A percentile compares a stretch with the other conserved stretches of the same genome.
Evolutionary conservation across 352 stramenopile genomes (phyloP).

Genomic region (Phytophthora sansomeana): DNA sequence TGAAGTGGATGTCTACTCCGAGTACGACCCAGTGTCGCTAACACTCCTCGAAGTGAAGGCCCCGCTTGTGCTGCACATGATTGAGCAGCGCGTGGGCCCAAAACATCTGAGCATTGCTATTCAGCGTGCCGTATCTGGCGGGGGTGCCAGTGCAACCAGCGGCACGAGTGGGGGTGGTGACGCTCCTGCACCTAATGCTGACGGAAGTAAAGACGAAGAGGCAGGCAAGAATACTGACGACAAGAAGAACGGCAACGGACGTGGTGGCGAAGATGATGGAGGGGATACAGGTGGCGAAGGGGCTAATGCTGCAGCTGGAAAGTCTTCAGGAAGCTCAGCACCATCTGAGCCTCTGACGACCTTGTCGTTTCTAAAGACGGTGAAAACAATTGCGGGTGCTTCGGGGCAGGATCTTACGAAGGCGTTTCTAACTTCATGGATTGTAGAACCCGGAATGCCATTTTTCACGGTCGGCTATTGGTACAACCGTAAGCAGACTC

Average conservation of each 20-base stretch:
- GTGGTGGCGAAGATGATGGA: conserved; percentile 51
- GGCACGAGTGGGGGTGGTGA: conserved; percentile 36
- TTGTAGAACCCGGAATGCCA: conserved; percentile 82
- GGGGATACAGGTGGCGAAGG: conserved; percentile 30
- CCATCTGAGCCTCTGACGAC: conserved; percentile 73
- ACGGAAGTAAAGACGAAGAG: conserved; percentile 54
- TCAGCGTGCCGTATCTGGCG: conserved; percentile 76
- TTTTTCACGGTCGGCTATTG: conserved; percentile 90
- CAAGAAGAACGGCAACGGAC: conserved; percentile 33
- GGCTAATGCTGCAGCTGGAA: conserved; percentile 23
- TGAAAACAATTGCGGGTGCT: conserved; percentile 83
- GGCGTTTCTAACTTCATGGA: conserved; percentile 83
- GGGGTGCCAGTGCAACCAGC: conserved; percentile 28
- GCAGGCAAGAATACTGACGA: conserved; percentile 26
- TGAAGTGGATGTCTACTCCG: conserved; percentile 86
- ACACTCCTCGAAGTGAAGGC: conserved; percentile 86
- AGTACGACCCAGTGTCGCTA: conserved; percentile 78
- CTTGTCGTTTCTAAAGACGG: conserved; percentile 79
- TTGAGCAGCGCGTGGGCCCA: conserved; percentile 80
- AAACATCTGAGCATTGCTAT: conserved; percentile 83
- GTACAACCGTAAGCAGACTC: conserved; percentile 91
- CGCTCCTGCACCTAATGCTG: conserved; percentile 32
- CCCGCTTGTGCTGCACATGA: conserved; percentile 88
- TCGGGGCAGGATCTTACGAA: conserved; percentile 83
- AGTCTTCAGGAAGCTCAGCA: conserved; percentile 19